Evolutionary conservation across 257 asterid genomes (phyloP), one percentile per base, ranked within the genome.

Genomic region (Penstemon davidsonii): DNA sequence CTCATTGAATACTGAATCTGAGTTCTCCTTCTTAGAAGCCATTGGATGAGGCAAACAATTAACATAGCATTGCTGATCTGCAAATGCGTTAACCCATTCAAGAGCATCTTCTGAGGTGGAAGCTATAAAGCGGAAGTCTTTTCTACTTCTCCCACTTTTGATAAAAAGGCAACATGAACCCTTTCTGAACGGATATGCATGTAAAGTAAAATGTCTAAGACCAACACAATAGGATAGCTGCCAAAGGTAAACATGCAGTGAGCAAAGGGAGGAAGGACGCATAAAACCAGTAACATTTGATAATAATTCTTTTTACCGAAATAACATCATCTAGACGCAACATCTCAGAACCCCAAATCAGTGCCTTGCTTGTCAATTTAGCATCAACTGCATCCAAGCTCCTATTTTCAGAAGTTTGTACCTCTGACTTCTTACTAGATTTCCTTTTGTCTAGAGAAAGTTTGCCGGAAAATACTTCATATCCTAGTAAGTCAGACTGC

Each of bases 61-160:
- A 71, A 94, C 90, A 83, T 80, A 88, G 83, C 96, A 91, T 82
- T 91, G 97, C 71, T 88, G 99, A 79, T 94, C 99, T 61, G 96
- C 96, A 82, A 94, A 94, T 42, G 93, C 90, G 75, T 88, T 86
- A 68, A 94, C 97, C 99, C 99, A 94, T 51, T 72, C 89, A 78
- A 94, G 78, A 57, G 97, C 97, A 64, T 91, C 99, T 8, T 91
- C 97, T 5, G 96, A 52, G 37, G 90, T 84, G 75, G 91, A 70
- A 73, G 96, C 89, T 55, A 94, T 75, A 76, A 94, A 94, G 12
- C 95, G 88, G 6, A 80, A 87, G 71, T 94, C 99, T 73, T 87
- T 88, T 69, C 79, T 87, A 70, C 76, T 84, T 83, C 91, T 91
- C 77, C 78, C 84, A 75, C 78, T 66, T 81, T 87, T 91, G 70